Base-by-base conservation (phyloP, 2,329 filamentous ascomycete genomes). In the Talaromyces sp. region DNA sequence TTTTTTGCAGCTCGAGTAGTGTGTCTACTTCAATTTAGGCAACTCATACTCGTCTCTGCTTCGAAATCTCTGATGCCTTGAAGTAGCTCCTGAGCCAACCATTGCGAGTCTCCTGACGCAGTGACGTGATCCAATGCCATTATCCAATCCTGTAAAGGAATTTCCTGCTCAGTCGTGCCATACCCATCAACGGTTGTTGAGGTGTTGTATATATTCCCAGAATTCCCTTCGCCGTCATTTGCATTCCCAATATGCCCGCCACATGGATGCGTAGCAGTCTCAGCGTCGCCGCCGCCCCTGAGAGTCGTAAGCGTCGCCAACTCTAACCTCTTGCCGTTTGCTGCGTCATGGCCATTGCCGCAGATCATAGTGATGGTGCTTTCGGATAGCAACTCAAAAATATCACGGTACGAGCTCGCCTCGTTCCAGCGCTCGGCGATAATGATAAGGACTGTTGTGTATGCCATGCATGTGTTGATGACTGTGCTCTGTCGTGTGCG, bases 371-470 rank as follows among this genome's bases (percentile, higher is more conserved):
- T 42, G 28, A 61, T 61, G 8, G 59, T 61, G 35, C 59, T 54
- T n/a, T 61, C 59, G 14, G 59, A 61, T 7, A 61, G 48, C 11
- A 55, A 7, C 37, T 75, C 73, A 46, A 75, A 75, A 3, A 72
- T 69, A 56, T 75, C 72, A 7, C 73, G 71, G 56, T 74, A 75
- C 1, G 72, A 69, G 5, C 68, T 69, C 1, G 69, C 73, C 21
- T 39, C 57, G 12, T 59, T 58, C 71, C 72, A 74, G 1, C 70
- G 65, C 37, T 75, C 70, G 0, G 73, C 71, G 18, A 74, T 71
- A 8, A 72, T 57, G 0, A 69, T 66, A 5, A 75, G 61, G 8
- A 74, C 63, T 40, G 71, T 74, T 1, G 67, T 75, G 56, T 72
- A 75, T 12, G 64, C 69, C 12, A 69, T 73, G 56, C 67, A 73